Conservation (phyloP, 768 basidiomycete species). For the Mycena galopus region DNA sequence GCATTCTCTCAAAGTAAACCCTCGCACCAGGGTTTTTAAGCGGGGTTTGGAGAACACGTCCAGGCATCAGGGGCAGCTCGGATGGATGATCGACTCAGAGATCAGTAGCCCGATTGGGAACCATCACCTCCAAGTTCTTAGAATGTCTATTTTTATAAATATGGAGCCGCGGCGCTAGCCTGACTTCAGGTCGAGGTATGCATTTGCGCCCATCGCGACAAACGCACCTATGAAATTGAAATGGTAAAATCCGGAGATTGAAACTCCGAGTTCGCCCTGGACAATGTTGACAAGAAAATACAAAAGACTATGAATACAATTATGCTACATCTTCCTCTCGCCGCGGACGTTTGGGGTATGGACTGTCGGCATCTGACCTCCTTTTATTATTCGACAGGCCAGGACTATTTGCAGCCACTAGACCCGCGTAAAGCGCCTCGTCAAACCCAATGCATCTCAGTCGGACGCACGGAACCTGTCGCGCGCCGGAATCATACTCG, state of each 20-base stretch:
- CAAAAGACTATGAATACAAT: constrained; percentile 18
- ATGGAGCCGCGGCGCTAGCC: too few species aligned
- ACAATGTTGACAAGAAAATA: too few species aligned
- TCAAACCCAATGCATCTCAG: constrained; percentile 62
- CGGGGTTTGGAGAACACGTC: constrained; percentile 34
- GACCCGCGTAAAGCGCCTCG: constrained; percentile 51
- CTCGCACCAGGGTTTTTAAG: constrained; percentile 40
- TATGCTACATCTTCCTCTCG: neutral
- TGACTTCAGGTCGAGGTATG: too few species aligned
- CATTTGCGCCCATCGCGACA: too few species aligned
- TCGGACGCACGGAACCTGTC: constrained; percentile 62
- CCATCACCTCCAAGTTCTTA: too few species aligned
- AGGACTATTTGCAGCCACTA: constrained; percentile 18
- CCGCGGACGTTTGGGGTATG: constrained; percentile 14
- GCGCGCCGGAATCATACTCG: constrained; percentile 60
- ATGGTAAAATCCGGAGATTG: too few species aligned
- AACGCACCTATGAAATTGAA: too few species aligned
- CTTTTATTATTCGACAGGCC: neutral
- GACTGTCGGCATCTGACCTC: neutral
- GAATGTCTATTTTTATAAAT: neutral
- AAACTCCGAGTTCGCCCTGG: too few species aligned
- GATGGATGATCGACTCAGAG: neutral
- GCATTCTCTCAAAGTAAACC: neutral
- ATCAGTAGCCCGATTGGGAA: neutral
- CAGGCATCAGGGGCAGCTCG: constrained; percentile 34